Conservation (phyloP, 2,329 filamentous ascomycete genomes). For the Ceratocystis diversiconidia region DNA sequence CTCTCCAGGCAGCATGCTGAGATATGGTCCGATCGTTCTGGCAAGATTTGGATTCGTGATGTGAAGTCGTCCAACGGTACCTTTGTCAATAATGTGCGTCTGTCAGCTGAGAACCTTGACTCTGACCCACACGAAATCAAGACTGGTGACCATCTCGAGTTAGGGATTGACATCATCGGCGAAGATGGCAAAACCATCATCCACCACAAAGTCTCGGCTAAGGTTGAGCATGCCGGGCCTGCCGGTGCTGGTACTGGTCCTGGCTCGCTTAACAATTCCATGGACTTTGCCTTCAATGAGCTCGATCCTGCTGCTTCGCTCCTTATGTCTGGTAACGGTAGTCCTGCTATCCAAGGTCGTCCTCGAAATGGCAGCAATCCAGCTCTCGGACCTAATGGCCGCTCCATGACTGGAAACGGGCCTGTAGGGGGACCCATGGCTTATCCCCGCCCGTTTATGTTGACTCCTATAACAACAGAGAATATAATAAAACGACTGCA, state of each 20-base stretch:
- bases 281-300: slow-evolving; percentile 87
- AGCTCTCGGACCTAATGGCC: slow-evolving; percentile 47
- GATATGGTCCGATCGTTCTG: slow-evolving; percentile 72
- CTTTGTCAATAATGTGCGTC: slow-evolving; percentile 81
- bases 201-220: slow-evolving; percentile 94
- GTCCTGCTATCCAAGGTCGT: slow-evolving; percentile 51
- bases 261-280: slow-evolving; percentile 44
- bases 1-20: slow-evolving; percentile 92
- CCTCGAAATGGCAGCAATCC: slow-evolving; percentile 55
- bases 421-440: slow-evolving; percentile 40
- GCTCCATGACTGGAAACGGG: slow-evolving; percentile 38
- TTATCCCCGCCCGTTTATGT: slow-evolving; percentile 70
- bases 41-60: slow-evolving; percentile 91
- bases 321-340: slow-evolving; percentile 49
- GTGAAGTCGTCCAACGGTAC: slow-evolving; percentile 98
- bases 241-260: slow-evolving; percentile 41
- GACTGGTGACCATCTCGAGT: slow-evolving; percentile 79
- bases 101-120: slow-evolving; percentile 90
- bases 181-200: slow-evolving; percentile 98
- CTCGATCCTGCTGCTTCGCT: slow-evolving; percentile 66
- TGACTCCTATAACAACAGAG: slow-evolving; percentile 82
- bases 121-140: slow-evolving; percentile 90
- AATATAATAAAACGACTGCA: slow-evolving; percentile 81
- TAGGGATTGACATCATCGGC: slow-evolving; percentile 96
- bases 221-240: slow-evolving; percentile 88